Percentiles rank a stretch among this genome's conserved stretches.
Evolutionary conservation across 176 grass and related monocot genomes (phyloP).

Genomic region (Eremochloa ophiuroides): DNA sequence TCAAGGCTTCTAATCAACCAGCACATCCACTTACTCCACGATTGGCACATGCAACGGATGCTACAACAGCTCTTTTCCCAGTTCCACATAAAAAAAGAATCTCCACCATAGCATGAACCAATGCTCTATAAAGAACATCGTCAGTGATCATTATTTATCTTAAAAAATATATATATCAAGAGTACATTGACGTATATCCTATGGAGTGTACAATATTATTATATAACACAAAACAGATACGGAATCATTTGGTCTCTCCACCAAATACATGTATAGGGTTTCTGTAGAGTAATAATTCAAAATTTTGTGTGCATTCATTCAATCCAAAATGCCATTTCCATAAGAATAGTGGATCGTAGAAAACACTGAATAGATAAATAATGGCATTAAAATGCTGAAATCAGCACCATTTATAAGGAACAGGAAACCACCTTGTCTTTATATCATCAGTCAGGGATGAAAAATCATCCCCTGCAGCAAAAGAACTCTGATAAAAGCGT

Average conservation of each 20-base stretch:
- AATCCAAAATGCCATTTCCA: conserved; percentile 8
- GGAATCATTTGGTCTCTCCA: not conserved
- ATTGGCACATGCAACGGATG: conserved; percentile 54
- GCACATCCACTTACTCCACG: conserved; percentile 45
- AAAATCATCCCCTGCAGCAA: conserved; percentile 62
- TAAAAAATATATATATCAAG: conserved; percentile 36
- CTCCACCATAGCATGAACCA: conserved; percentile 97
- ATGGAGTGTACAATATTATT: not conserved
- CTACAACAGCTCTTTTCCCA: conserved; percentile 57
- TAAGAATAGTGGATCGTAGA: not conserved
- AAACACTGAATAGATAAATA: conserved; percentile 13
- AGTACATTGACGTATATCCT: not conserved
- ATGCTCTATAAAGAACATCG: conserved; percentile 54
- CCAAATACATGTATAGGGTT: not conserved
- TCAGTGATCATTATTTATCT: not conserved
- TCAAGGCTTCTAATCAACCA: conserved; percentile 33
- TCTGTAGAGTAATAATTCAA: not conserved
- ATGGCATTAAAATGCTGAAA: conserved; percentile 5
- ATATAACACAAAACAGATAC: conserved; percentile 6
- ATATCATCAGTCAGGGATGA: conserved; percentile 72
- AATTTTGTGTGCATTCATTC: not conserved
- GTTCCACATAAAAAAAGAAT: conserved; percentile 93
- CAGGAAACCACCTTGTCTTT: conserved; percentile 78
- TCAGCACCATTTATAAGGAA: conserved; percentile 14
- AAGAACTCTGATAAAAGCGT: conserved; percentile 52